phyloP scores from a whole-genome alignment of 1,139 yeast genomes.

The Chernovozyma sophiae-reginae region DNA sequence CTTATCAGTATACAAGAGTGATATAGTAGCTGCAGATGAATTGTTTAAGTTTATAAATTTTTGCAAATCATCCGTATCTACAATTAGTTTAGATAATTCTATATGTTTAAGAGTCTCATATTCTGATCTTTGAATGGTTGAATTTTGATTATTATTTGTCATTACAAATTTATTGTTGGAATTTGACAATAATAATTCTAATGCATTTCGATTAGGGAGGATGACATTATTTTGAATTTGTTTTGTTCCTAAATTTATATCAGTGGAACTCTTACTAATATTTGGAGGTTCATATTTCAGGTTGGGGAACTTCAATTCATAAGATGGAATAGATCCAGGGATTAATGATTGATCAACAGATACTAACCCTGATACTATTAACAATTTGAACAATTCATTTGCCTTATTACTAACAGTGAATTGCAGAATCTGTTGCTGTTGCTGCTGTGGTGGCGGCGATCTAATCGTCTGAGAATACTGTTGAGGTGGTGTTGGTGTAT shows the following conservation, averaged over 20 bases:
- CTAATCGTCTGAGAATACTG: slow-evolving; percentile 7
- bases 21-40: slow-evolving; percentile 23
- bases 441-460: slow-evolving; percentile 8
- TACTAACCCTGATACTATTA: slow-evolving; percentile 36
- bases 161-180: slow-evolving; percentile 4
- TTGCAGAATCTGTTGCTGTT: slow-evolving; percentile 6
- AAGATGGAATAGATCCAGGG: slow-evolving; percentile 38
- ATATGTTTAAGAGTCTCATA: slow-evolving; percentile 21
- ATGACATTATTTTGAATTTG: neutral
- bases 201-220: slow-evolving; percentile 22
- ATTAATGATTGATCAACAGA: slow-evolving; percentile 40
- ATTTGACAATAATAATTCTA: slow-evolving; percentile 29
- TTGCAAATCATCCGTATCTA: slow-evolving; percentile 23
- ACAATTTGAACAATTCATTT: slow-evolving; percentile 27
- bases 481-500: slow-evolving; percentile 13
- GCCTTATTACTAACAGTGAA: slow-evolving; percentile 11
- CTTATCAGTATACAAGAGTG: slow-evolving; percentile 53
- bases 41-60: slow-evolving; percentile 32
- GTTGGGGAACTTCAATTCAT: slow-evolving; percentile 35
- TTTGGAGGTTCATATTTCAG: slow-evolving; percentile 20
- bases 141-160: slow-evolving; percentile 12
- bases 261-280: neutral
- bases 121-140: slow-evolving; percentile 15
- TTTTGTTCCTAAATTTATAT: neutral
- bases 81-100: slow-evolving; percentile 4